A percentile compares a stretch with the other conserved stretches of the same genome.
Evolutionary conservation across 768 basidiomycete species (phyloP).

Genomic region (Scleroderma bovista): DNA sequence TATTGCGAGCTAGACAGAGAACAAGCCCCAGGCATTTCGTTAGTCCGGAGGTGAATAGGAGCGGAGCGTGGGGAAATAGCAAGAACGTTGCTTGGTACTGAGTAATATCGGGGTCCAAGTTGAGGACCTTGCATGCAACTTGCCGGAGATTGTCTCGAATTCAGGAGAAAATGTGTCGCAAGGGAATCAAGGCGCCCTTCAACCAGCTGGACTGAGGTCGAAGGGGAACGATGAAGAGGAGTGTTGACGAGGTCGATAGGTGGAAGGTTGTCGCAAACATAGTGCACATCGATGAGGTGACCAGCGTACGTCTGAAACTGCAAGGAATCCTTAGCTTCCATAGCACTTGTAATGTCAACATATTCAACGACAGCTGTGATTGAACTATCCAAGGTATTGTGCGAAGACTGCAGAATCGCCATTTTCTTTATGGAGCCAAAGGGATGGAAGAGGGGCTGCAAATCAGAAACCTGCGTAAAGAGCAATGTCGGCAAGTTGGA

Average conservation of each 20-base stretch:
- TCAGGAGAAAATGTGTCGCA: conserved; percentile 25
- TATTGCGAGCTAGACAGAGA: conserved; percentile 31
- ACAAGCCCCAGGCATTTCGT: conserved; percentile 28
- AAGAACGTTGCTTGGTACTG: conserved; percentile 13
- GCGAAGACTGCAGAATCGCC: conserved; percentile 37
- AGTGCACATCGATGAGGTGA: conserved; percentile 35
- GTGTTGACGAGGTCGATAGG: conserved; percentile 1
- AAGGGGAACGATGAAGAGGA: conserved; percentile 4
- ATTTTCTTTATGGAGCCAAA: conserved; percentile 66
- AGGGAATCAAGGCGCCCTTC: conserved; percentile 29
- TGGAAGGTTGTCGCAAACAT: conserved; percentile 21
- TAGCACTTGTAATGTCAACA: conserved; percentile 44
- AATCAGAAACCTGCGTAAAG: conserved; percentile 60
- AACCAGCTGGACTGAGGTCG: conserved; percentile 5
- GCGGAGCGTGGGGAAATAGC: conserved; percentile 20
- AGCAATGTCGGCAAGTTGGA: conserved; percentile 60
- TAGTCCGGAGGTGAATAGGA: conserved; percentile 10
- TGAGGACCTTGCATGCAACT: conserved; percentile 1
- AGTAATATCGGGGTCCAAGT: conserved; percentile 1
- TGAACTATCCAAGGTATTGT: conserved; percentile 33
- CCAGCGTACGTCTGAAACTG: conserved; percentile 59
- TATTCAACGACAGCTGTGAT: conserved; percentile 65
- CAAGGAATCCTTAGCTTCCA: conserved; percentile 59
- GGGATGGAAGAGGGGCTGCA: conserved; percentile 69
- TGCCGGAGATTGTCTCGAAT: conserved; percentile 6